Evolutionary conservation across 257 asterid species (phyloP), one percentile per base, ranked within the genome.

Genomic region (Ajuga chamaepitys): DNA sequence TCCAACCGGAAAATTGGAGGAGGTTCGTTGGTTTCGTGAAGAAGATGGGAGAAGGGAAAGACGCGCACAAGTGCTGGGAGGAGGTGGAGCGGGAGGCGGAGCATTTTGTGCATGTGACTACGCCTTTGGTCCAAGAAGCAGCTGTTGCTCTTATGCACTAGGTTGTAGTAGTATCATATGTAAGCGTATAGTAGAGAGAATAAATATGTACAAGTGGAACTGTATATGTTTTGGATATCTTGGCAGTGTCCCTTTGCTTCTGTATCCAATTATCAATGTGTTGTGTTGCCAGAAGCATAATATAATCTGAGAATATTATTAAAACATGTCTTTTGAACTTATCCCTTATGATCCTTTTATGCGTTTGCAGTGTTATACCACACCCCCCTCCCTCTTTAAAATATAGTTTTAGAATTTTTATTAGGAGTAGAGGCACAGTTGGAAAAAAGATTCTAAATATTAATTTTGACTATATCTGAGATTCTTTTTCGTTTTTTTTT

Each of bases 1-100:
- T 94, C 74, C 96, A 87, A 30, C 84, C 95, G 1, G 97, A 94
- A 42, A 94, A 90, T 30, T 94, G 99, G 99, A 80, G 99, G 22
- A 70, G 83, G 32, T 94, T 94, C 12, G 97, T 90, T 0, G 88
- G 75, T 0, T 90, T 94, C 6, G 97, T 90, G 60, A 94, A 94
- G 95, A 89, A 84, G 62, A 94, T 94, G 97, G 78, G 78, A 21
- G 99, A 94, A 79, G 96, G 95, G 18, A 84, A 86, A 14, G 85
- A 81, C 4, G 75, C 17, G 1, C 37, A 85, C 12, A 54, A 50
- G 64, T 89, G 96, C 47, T 63, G 82, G 86, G 99, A 94, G 74
- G 78, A 89, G 35, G 88, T 88, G 5, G 99, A 90, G 89, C 74
- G 96, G 0, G 97, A 94, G 64, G 96, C 99, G 0, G 96, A 89